Conservation (phyloP, 441 rosid species). For the Mallotus repandus region DNA sequence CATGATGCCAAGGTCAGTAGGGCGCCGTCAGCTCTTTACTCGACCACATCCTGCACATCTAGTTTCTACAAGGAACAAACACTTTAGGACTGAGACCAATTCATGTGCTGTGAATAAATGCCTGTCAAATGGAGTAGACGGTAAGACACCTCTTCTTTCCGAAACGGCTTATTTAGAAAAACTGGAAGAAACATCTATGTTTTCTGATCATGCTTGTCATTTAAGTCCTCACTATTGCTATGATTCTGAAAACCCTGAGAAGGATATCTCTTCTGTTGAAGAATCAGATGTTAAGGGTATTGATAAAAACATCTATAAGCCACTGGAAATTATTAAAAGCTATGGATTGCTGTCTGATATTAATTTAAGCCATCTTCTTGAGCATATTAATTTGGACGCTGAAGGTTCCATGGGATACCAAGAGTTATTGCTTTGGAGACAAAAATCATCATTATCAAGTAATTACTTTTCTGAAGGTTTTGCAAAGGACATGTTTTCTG, state of each 20-base stretch:
- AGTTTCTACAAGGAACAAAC: conserved; percentile 34
- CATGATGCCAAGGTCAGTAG: conserved; percentile 65
- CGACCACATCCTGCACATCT: conserved; percentile 75
- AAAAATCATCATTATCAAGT: conserved; percentile 40
- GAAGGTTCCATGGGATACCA: conserved; percentile 62
- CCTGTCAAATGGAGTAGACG: conserved; percentile 35
- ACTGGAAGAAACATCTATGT: conserved; percentile 71
- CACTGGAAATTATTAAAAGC: conserved; percentile 36
- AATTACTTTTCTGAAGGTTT: conserved; percentile 35
- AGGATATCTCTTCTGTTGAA: conserved; percentile 34
- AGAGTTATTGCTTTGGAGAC: conserved; percentile 73
- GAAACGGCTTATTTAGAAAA: conserved; percentile 57
- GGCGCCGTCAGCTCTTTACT: conserved; percentile 86
- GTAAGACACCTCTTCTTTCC: conserved; percentile 43
- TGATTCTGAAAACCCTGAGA: conserved; percentile 29
- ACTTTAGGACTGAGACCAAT: conserved; percentile 16
- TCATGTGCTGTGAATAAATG: conserved; percentile 26
- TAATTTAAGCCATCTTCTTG: conserved; percentile 63
- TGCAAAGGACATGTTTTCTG: conserved; percentile 74
- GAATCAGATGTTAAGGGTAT: conserved; percentile 25
- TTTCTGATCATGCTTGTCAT: conserved; percentile 66
- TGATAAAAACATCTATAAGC: conserved; percentile 26
- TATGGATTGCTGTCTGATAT: conserved; percentile 38
- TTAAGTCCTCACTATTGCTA: conserved; percentile 61
- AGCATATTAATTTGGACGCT: conserved; percentile 56